Base-by-base conservation (phyloP, 2,329 filamentous ascomycete species). In the Nemania bipapillata region DNA sequence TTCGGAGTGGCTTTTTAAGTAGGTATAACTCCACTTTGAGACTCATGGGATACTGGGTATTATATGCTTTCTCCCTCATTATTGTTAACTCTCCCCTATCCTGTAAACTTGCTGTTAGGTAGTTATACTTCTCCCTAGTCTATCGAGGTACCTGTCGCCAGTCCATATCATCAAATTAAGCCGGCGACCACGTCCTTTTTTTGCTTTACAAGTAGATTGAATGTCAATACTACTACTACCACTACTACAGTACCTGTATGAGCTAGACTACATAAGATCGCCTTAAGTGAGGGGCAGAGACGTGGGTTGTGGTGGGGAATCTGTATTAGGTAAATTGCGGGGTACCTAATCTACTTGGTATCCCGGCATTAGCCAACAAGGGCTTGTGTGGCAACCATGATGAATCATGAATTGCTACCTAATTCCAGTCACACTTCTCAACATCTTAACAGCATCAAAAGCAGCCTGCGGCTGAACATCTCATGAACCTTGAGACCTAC, bases 301-400 rank as follows among this genome's bases (percentile, higher is more conserved):
- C 9, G 37, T 47, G 20, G 8, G 17, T 15, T 47, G 42, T 32
- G 9, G 30, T 32, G 37, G 37, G 9, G 37, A 17, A 12, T 6
- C 32, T 35, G 32, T n/a, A 11, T 20, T 22, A 37, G 28, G 54
- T 12, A 22, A 37, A 68, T 35, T 61, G 66, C 66, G 66, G 66
- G 66, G 66, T 69, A 69, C 37, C 47, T 63, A 11, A 28, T 60
- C n/a, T n/a, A n/a, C n/a, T n/a, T n/a, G n/a, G n/a, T n/a, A n/a
- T n/a, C n/a, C n/a, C n/a, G n/a, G n/a, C n/a, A n/a, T n/a, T n/a
- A n/a, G n/a, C 45, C 55, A 37, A 64, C 61, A 59, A 65, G 61
- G 60, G 60, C 50, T 4, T 17, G n/a, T n/a, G 30, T 54, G 52
- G 52, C 52, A n/a, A 32, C 12, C 50, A 17, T 24, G 30, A 54